Evolutionary conservation across 2,329 filamentous ascomycete species (phyloP), one percentile per base, ranked within the genome.

Genomic region (Nemania sp.): DNA sequence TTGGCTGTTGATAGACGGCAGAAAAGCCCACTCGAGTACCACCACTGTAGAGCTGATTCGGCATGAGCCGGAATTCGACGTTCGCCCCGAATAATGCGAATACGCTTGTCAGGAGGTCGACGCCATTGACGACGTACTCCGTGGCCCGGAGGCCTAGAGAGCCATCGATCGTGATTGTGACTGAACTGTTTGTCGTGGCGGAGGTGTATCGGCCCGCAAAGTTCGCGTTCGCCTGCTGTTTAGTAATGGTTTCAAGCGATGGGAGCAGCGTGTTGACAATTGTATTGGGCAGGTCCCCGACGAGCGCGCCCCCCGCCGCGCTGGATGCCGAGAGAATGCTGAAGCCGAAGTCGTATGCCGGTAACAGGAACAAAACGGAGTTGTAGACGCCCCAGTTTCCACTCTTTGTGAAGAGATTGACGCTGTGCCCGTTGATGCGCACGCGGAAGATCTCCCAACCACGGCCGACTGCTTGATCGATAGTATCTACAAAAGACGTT

Each of bases 341-440:
- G 57, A 66, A 66, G 13, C 64, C 64, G 52, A 66, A 62, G 41
- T 66, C 29, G 51, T 66, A 66, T 10, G 38, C 64, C 38, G 64
- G 64, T 11, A 66, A 3, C n/a, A 66, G 49, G 41, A 66, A 56
- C 5, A 66, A 2, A 29, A 66, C 64, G 15, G 57, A 61, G 22
- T 61, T 54, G 43, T 66, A 66, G 27, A 66, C 64, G 51, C 64
- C 64, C 64, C 64, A 66, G 57, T 61, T 66, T 3, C 64, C 64
- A 32, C 64, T 66, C 51, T 66, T 66, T 15, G 56, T 66, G 51
- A 38, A 62, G 27, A 66, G 57, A 41, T 66, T 51, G 18, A 62
- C 29, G 49, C 55, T 66, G 29, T 66, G 64, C 27, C 49, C 53
- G 49, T 61, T 54, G 51, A 22, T 43, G 56, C 57, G 56, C 52